Conservation (phyloP, 2,329 filamentous ascomycete species). For the Colletotrichum gigasporum region DNA sequence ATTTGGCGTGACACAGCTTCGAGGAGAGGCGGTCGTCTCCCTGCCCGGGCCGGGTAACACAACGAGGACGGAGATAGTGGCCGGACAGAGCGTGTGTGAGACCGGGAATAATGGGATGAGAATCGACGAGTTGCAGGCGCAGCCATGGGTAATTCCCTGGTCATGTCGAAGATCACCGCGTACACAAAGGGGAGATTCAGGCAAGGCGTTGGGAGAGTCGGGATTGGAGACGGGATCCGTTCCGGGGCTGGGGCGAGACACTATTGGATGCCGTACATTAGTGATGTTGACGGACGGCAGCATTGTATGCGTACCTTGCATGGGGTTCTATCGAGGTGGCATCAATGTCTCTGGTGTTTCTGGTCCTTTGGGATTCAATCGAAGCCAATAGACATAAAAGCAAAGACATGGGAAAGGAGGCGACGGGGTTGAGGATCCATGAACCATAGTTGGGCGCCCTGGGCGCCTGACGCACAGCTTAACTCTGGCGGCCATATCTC, state of each 20-base stretch:
- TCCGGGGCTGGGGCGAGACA: constrained; percentile 7
- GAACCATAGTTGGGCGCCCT: constrained; percentile 6
- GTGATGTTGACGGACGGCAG: not conserved
- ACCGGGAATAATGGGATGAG: not conserved
- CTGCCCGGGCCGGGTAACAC: constrained; percentile 13
- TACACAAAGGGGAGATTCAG: not conserved
- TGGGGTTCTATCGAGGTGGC: not conserved
- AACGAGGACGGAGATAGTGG: constrained; percentile 4
- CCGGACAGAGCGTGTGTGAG: not conserved
- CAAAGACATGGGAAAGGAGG: not conserved
- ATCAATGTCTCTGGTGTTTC: constrained; percentile 15
- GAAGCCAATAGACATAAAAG: constrained; percentile 1
- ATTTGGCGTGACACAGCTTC: constrained; percentile 8
- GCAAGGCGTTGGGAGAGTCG: constrained; percentile 14
- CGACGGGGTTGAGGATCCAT: not conserved
- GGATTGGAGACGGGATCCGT: not conserved
- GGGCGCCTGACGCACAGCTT: constrained; percentile 3
- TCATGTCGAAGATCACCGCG: not conserved
- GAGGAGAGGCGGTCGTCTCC: not conserved
- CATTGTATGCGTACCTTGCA: constrained; percentile 4
- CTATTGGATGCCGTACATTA: not conserved
- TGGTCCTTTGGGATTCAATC: not conserved
- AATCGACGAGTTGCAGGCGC: not conserved
- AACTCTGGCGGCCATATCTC: no score
- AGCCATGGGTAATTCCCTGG: constrained; percentile 15